Conservation (phyloP, 2,329 filamentous ascomycete genomes). For the Ophiognomonia clavigignenti-juglandacearum region DNA sequence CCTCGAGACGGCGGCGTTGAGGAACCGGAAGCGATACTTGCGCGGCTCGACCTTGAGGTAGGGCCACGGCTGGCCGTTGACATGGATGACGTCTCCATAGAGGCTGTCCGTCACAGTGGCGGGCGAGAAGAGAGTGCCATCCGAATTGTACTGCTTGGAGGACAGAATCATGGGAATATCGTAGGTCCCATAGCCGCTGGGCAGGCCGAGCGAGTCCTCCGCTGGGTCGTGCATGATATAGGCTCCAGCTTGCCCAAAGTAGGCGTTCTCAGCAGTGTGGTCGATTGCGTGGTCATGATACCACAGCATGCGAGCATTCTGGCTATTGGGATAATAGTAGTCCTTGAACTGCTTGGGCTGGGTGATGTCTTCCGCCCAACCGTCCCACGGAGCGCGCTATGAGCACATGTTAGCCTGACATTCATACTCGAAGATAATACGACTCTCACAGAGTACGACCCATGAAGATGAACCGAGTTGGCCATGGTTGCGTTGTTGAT, state of each 20-base stretch:
- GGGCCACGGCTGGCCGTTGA: slow-evolving; percentile 52
- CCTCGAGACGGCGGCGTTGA: slow-evolving; percentile 37
- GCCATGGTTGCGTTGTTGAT: slow-evolving; percentile 37
- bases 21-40: slow-evolving; percentile 48
- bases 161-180: slow-evolving; percentile 43
- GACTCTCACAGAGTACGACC: slow-evolving; percentile 41
- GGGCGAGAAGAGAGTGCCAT: slow-evolving; percentile 37
- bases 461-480: slow-evolving; percentile 44
- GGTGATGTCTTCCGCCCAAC: slow-evolving; percentile 46
- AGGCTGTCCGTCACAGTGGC: slow-evolving; percentile 35
- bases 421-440: too few relatives aligned
- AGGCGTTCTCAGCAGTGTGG: slow-evolving; percentile 44
- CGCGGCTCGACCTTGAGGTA: slow-evolving; percentile 46
- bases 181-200: slow-evolving; percentile 34
- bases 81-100: slow-evolving; percentile 48
- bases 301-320: slow-evolving; percentile 45
- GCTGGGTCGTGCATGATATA: slow-evolving; percentile 44
- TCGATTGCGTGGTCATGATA: slow-evolving; percentile 39
- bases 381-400: slow-evolving; percentile 38
- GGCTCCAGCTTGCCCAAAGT: slow-evolving; percentile 46
- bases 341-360: slow-evolving; percentile 44
- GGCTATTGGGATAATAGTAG: slow-evolving; percentile 51
- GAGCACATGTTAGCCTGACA: too few relatives aligned
- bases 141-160: slow-evolving; percentile 40
- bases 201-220: slow-evolving; percentile 38